Evolutionary conservation across 352 stramenopile genomes (phyloP).

Genomic region (Peronospora destructor): DNA sequence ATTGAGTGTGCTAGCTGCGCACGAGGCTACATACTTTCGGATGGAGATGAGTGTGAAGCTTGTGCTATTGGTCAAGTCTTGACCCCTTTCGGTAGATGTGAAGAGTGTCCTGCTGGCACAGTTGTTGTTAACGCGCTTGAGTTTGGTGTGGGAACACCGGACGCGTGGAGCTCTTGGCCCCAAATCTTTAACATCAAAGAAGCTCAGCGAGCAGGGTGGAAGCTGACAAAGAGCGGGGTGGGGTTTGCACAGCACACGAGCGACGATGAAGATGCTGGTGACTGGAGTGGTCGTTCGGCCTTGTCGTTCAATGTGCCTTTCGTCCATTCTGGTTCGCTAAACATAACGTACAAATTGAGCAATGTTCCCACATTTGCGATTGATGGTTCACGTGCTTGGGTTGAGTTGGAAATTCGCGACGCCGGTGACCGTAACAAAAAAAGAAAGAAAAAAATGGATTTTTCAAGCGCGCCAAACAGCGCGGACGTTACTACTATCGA

Average conservation of each 20-base stretch:
- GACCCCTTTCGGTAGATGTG: constrained; percentile 23
- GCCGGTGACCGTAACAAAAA: constrained; percentile 13
- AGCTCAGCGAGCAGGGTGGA: constrained; percentile 46
- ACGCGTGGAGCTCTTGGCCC: constrained; percentile 56
- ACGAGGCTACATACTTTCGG: constrained; percentile 37
- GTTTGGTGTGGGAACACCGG: constrained; percentile 42
- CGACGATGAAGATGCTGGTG: constrained; percentile 17
- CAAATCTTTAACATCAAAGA: constrained; percentile 38
- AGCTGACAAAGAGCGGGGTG: constrained; percentile 53
- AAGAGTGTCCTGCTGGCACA: constrained; percentile 37
- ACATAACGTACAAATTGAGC: constrained; percentile 59
- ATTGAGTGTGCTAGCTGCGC: constrained; percentile 49
- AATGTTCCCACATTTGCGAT: constrained; percentile 58
- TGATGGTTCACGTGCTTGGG: constrained; percentile 54
- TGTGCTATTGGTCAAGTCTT: constrained; percentile 37
- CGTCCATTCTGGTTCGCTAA: constrained; percentile 42
- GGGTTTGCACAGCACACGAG: constrained; percentile 34
- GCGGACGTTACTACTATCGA: constrained; percentile 9
- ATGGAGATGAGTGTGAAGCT: constrained; percentile 37
- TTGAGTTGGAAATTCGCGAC: constrained; percentile 53
- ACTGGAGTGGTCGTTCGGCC: constrained; percentile 34
- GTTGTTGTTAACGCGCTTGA: constrained; percentile 51
- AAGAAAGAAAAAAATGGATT: constrained; percentile 9
- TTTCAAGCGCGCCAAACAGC: constrained; percentile 10
- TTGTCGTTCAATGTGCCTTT: constrained; percentile 54